A percentile compares a stretch with the other conserved stretches of the same genome.
Evolutionary conservation across 2,329 filamentous ascomycete genomes (phyloP).

Genomic region (Cladophialophora bantiana): DNA sequence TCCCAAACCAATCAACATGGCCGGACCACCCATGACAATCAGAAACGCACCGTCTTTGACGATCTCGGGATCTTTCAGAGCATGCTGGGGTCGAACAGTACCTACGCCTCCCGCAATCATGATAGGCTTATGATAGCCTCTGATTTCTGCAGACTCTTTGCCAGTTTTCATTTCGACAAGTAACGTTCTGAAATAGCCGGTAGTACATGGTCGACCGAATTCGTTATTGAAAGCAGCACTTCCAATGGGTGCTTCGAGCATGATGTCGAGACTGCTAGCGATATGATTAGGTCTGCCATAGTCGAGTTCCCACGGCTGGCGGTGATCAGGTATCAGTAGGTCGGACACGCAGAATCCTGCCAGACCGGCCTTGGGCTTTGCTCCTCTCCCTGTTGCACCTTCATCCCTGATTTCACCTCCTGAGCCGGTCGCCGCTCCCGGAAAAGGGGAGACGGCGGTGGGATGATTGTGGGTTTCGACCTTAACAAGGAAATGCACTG

Average conservation of each 20-base stretch:
- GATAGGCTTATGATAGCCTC: conserved; percentile 97
- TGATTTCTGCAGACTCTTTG: conserved; percentile 70
- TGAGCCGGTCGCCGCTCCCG: conserved; percentile 92
- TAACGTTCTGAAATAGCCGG: conserved; percentile 90
- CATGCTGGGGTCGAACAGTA: conserved; percentile 87
- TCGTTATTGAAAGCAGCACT: conserved; percentile 98
- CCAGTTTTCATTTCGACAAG: conserved; percentile 71
- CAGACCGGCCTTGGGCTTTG: conserved; percentile 89
- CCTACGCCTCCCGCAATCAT: conserved; percentile 97
- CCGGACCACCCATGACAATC: conserved; percentile 91
- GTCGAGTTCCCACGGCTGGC: conserved; percentile 88
- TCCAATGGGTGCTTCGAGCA: conserved; percentile 95
- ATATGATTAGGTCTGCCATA: conserved; percentile 85
- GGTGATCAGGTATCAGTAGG: conserved; percentile 82
- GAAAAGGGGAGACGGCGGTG: conserved; percentile 91
- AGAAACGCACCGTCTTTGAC: conserved; percentile 89
- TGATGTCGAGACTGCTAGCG: conserved; percentile 92
- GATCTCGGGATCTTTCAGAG: conserved; percentile 79
- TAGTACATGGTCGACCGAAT: conserved; percentile 87
- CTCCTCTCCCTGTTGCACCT: conserved; percentile 90
- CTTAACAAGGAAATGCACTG: conserved; percentile 86
- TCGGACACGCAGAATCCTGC: conserved; percentile 95
- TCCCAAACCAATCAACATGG: conserved; percentile 96
- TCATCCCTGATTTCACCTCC: conserved; percentile 97
- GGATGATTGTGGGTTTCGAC: conserved; percentile 99